Conservation (phyloP, 2,329 filamentous ascomycete species). For the Aurifilum marmelostoma region DNA sequence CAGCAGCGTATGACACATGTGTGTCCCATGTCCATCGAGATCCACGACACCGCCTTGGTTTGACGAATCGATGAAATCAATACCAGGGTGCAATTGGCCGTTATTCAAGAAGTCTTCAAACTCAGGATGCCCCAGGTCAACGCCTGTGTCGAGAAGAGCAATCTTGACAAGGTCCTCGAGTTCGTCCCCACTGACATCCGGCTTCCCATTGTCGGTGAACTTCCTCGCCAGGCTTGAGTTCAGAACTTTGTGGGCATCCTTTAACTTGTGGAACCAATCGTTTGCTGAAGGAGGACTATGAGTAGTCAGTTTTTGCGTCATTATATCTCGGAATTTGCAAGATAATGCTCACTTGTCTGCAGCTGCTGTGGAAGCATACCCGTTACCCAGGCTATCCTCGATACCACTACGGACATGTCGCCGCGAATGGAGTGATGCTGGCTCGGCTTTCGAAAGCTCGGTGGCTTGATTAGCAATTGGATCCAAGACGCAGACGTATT, state of each 20-base stretch:
- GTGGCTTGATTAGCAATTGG: neutral
- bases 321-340: neutral
- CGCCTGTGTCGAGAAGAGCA: neutral
- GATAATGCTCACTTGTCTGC: neutral
- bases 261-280: neutral
- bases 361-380: neutral
- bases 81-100: neutral
- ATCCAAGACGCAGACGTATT: neutral
- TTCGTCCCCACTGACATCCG: neutral
- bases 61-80: neutral
- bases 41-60: neutral
- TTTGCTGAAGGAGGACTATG: neutral
- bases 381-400: neutral
- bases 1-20: neutral
- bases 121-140: neutral
- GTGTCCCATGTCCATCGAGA: conserved; percentile 2
- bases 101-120: neutral
- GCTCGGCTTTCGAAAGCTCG: neutral
- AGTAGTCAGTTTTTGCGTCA: neutral
- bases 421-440: neutral
- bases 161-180: neutral
- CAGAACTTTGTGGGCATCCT: neutral
- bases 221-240: neutral
- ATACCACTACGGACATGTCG: fast-evolving
- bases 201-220: neutral